phyloP scores from a whole-genome alignment of 345 rosid species.

The Lepidium aucheri region DNA sequence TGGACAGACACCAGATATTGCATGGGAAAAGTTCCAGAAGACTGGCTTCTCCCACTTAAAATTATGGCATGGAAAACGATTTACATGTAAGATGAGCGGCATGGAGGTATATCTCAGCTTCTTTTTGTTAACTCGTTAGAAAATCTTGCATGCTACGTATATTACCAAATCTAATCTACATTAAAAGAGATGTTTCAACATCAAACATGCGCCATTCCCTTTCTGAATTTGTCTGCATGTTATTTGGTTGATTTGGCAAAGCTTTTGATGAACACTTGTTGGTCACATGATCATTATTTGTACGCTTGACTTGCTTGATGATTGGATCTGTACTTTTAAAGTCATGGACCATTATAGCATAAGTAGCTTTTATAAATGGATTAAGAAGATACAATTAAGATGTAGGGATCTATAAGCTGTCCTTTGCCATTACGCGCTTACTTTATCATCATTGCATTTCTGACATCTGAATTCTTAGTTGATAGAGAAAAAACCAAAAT shows the following conservation, averaged over 20 bases:
- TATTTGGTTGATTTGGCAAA: background rate
- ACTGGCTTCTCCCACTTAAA: constrained; percentile 39
- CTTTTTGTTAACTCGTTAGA: background rate
- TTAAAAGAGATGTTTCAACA: background rate
- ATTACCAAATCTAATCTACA: background rate
- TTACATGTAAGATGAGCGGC: constrained; percentile 66
- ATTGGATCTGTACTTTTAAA: background rate
- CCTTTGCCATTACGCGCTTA: background rate
- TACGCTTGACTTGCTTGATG: background rate
- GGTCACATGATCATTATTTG: background rate
- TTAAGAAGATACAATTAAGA: background rate
- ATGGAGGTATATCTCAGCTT: constrained; percentile 44
- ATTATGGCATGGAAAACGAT: constrained; percentile 74
- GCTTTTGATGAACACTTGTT: background rate
- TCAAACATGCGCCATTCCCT: background rate
- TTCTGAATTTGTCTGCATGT: background rate
- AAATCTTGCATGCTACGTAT: background rate
- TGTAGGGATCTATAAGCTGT: constrained; percentile 12
- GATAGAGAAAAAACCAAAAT: background rate
- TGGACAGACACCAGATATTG: constrained; percentile 75
- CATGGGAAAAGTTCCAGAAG: constrained; percentile 84
- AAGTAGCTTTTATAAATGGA: background rate
- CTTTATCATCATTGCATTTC: background rate
- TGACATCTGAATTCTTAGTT: background rate
- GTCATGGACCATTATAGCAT: background rate